Percentiles rank a stretch among this genome's conserved stretches.
These are phyloP conservation scores for Amborella trichopoda DNA, from an alignment of 164 flowering plant species.

Conservation along the genomic window DNA sequence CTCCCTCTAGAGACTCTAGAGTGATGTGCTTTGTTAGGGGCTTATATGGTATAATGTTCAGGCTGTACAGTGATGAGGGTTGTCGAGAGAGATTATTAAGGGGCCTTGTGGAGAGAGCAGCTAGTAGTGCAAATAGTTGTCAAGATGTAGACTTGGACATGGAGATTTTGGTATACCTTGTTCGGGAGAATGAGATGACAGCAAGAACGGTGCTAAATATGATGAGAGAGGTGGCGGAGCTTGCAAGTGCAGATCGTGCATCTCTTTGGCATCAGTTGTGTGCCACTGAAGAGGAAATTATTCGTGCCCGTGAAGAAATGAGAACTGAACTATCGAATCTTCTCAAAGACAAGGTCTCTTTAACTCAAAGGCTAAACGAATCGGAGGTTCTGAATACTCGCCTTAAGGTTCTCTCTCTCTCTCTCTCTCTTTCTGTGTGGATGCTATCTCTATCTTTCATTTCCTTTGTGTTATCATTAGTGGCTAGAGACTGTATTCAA, in stretches of 20 bases:
- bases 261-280: slow-evolving; percentile 96
- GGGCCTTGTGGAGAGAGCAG: slow-evolving; percentile 79
- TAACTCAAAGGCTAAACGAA: slow-evolving; percentile 67
- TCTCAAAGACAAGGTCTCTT: slow-evolving; percentile 48
- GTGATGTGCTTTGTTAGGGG: slow-evolving; percentile 74
- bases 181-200: slow-evolving; percentile 44
- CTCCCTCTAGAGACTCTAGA: slow-evolving; percentile 55
- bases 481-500: too few relatives aligned
- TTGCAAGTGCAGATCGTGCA: slow-evolving; percentile 86
- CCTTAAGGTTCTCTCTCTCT: slow-evolving; percentile 53
- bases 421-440: too few relatives aligned
- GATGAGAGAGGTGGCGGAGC: slow-evolving; percentile 94
- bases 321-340: slow-evolving; percentile 47
- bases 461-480: too few relatives aligned
- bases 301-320: slow-evolving; percentile 62
- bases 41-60: slow-evolving; percentile 67
- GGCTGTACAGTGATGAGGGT: slow-evolving; percentile 66
- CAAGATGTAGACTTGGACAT: slow-evolving; percentile 65
- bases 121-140: slow-evolving; percentile 43
- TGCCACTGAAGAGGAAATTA: slow-evolving; percentile 79
- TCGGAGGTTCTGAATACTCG: slow-evolving; percentile 66
- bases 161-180: slow-evolving; percentile 52
- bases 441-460: too few relatives aligned
- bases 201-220: slow-evolving; percentile 68
- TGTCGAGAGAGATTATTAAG: slow-evolving; percentile 66